Conservation (phyloP, 306 rosid species). For the Abrus pulchellus region DNA sequence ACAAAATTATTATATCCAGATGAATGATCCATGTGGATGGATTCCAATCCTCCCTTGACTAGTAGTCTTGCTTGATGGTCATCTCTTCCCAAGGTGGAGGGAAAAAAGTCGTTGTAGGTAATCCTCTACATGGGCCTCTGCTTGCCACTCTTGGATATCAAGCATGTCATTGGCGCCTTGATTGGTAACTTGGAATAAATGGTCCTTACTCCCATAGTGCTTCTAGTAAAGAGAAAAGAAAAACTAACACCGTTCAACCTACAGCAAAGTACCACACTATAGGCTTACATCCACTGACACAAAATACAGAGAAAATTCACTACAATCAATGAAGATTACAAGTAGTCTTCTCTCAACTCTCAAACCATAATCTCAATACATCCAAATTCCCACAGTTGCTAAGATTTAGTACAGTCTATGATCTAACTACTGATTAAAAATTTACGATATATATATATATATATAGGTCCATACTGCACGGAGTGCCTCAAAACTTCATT, state of each 20-base stretch:
- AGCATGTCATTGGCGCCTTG: neutral
- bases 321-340: constrained; percentile 35
- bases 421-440: constrained; percentile 30
- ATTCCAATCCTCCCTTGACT: constrained; percentile 1
- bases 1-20: constrained; percentile 20
- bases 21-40: constrained; percentile 12
- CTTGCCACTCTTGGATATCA: constrained; percentile 15
- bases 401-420: constrained; percentile 6
- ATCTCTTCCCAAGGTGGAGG: constrained; percentile 29
- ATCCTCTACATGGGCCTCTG: neutral
- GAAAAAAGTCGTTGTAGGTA: neutral
- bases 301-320: constrained; percentile 33
- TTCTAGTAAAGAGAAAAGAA: neutral
- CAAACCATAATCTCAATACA: constrained; percentile 27
- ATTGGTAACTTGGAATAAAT: constrained; percentile 2
- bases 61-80: neutral
- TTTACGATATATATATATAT: too few relatives aligned
- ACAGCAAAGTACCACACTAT: neutral
- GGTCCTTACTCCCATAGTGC: constrained; percentile 7
- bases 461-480: neutral
- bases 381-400: constrained; percentile 6
- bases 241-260: neutral
- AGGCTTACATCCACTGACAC: constrained; percentile 28
- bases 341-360: constrained; percentile 34
- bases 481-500: constrained; percentile 16